These are phyloP conservation scores for Antitrichia curtipendula DNA, from an alignment of 225 moss, liverwort and hornwort genomes.

Conservation along the genomic window DNA sequence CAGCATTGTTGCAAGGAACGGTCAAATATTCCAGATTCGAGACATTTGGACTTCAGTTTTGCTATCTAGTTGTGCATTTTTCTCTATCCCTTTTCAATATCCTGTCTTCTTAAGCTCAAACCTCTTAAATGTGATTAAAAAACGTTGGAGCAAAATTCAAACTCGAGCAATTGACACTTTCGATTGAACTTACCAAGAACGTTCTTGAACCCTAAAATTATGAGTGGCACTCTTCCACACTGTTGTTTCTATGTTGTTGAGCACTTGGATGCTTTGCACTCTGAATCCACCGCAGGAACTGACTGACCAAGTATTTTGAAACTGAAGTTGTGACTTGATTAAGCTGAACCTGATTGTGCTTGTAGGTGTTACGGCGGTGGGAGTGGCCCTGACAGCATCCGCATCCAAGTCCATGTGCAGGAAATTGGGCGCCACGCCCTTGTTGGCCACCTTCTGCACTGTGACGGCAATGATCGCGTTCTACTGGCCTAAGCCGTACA, in stretches of 20 bases:
- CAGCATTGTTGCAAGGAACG: not conserved
- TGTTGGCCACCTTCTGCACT: constrained; percentile 30
- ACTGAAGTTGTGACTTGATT: not conserved
- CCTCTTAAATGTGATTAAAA: not conserved
- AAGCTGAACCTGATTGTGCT: not conserved
- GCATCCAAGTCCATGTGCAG: constrained; percentile 38
- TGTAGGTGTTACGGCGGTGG: constrained; percentile 44
- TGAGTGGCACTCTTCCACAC: not conserved
- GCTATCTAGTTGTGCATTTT: not conserved
- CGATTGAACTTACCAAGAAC: not conserved
- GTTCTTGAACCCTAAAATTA: not conserved
- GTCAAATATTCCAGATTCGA: not conserved
- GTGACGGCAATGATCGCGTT: constrained; percentile 23
- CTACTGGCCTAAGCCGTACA: constrained; percentile 56
- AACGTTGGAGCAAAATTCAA: not conserved
- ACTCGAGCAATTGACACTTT: not conserved
- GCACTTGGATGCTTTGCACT: not conserved
- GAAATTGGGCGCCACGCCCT: constrained; percentile 31
- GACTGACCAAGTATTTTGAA: not conserved
- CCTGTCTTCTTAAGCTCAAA: not conserved
- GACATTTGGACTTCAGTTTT: too few relatives aligned
- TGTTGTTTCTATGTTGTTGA: not conserved
- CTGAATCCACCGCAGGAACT: not conserved
- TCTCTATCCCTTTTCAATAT: not conserved
- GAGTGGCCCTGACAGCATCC: constrained; percentile 46